A percentile compares a stretch with the other conserved stretches of the same genome.
Evolutionary conservation across 345 rosid genomes (phyloP).

Genomic region (Salix suchowensis): DNA sequence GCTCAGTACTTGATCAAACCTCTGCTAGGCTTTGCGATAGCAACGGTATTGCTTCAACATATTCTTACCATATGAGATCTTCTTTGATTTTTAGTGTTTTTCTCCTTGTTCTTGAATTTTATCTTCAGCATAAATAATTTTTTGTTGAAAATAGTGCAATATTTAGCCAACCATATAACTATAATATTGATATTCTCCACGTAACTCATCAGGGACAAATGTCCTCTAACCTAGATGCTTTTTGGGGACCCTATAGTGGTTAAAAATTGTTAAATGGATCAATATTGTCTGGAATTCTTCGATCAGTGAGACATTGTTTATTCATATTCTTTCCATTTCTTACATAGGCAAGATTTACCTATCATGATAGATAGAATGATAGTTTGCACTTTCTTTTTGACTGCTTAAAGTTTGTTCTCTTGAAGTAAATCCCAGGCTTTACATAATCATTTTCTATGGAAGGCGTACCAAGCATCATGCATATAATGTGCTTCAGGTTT

Average conservation of each 20-base stretch:
- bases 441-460: not conserved
- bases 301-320: not conserved
- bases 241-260: not conserved
- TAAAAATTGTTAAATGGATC: not conserved
- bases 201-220: not conserved
- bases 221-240: not conserved
- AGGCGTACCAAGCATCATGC: not conserved
- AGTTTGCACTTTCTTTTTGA: not conserved
- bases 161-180: not conserved
- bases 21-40: conserved; percentile 67
- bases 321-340: not conserved
- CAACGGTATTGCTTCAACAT: conserved; percentile 50
- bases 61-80: not conserved
- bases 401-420: too few species aligned
- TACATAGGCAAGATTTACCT: not conserved
- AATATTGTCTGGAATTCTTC: not conserved
- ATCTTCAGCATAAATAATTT: too few species aligned
- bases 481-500: not conserved
- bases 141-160: too few species aligned
- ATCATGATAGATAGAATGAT: not conserved
- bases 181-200: not conserved
- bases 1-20: conserved; percentile 91
- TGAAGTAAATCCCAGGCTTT: too few species aligned
- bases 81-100: not conserved
- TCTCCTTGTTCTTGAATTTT: not conserved